Conservation (phyloP, 2,329 filamentous ascomycete genomes). For the Botrytis fabae region DNA sequence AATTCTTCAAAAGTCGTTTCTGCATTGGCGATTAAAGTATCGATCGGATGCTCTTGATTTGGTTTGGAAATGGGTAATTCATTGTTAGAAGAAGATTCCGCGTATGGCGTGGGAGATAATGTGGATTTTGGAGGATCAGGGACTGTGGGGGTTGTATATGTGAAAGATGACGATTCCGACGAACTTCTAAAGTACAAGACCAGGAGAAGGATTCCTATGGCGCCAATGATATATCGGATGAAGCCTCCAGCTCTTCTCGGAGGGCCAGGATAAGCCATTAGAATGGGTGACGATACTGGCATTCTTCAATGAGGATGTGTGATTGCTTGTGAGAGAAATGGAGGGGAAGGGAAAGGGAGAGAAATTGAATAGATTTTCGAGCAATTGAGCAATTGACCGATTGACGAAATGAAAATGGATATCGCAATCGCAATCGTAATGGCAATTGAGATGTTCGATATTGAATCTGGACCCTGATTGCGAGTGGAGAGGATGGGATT, state of each 20-base stretch:
- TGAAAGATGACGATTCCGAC: background rate
- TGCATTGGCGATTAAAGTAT: slow-evolving; percentile 47
- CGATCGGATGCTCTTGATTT: slow-evolving; percentile 46
- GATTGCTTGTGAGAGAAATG: background rate
- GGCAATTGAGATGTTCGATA: background rate
- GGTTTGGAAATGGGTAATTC: slow-evolving; percentile 12
- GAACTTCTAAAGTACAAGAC: slow-evolving; percentile 28
- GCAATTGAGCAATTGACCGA: background rate
- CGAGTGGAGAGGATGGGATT: background rate
- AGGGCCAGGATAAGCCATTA: slow-evolving; percentile 37
- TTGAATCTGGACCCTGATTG: background rate
- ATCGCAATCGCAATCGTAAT: too few species aligned
- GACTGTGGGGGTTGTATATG: slow-evolving; percentile 5
- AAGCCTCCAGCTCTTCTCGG: slow-evolving; percentile 36
- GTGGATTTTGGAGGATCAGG: background rate
- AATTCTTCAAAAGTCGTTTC: slow-evolving; percentile 44
- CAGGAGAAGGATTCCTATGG: slow-evolving; percentile 25
- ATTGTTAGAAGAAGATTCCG: background rate
- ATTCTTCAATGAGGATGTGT: slow-evolving; percentile 23
- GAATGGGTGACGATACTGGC: slow-evolving; percentile 36
- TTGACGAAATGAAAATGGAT: too few species aligned
- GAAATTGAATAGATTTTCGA: background rate
- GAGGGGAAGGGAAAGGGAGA: background rate
- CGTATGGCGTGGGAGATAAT: background rate
- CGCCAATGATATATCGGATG: slow-evolving; percentile 31